Evolutionary conservation across 225 moss, liverwort and hornwort genomes (phyloP).

Genomic region (Ulota crispa): DNA sequence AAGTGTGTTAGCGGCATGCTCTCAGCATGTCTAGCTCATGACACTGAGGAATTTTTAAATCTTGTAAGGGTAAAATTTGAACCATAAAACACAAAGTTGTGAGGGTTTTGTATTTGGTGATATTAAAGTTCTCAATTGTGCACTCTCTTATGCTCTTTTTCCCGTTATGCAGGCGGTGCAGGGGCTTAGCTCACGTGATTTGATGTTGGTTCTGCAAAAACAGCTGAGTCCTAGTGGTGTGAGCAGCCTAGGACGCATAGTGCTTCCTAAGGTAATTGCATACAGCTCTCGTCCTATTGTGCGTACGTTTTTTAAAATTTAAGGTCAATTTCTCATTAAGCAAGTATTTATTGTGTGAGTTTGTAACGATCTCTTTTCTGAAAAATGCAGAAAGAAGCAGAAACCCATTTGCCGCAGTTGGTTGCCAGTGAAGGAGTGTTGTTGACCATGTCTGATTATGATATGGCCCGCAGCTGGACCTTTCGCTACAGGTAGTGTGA

Average conservation of each 20-base stretch:
- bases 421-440: slow-evolving; percentile 54
- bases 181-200: slow-evolving; percentile 38
- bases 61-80: not conserved
- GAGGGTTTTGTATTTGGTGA: not conserved
- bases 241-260: slow-evolving; percentile 62
- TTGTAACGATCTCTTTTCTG: not conserved
- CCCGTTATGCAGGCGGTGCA: slow-evolving; percentile 27
- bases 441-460: slow-evolving; percentile 54
- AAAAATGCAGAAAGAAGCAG: slow-evolving; percentile 56
- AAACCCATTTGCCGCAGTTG: slow-evolving; percentile 49
- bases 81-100: not conserved
- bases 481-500: slow-evolving; percentile 57
- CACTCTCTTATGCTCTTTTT: not conserved
- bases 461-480: slow-evolving; percentile 49
- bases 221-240: slow-evolving; percentile 63
- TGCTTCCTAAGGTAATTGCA: slow-evolving; percentile 56
- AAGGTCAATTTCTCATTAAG: not conserved
- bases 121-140: not conserved
- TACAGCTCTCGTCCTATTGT: not conserved
- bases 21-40: not conserved
- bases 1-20: not conserved
- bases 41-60: not conserved
- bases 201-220: slow-evolving; percentile 53
- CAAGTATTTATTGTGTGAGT: not conserved
- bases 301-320: not conserved